Evolutionary conservation across 1,284 basidiomycete genomes (phyloP).

Genomic region (Ceratobasidium theobromae): DNA sequence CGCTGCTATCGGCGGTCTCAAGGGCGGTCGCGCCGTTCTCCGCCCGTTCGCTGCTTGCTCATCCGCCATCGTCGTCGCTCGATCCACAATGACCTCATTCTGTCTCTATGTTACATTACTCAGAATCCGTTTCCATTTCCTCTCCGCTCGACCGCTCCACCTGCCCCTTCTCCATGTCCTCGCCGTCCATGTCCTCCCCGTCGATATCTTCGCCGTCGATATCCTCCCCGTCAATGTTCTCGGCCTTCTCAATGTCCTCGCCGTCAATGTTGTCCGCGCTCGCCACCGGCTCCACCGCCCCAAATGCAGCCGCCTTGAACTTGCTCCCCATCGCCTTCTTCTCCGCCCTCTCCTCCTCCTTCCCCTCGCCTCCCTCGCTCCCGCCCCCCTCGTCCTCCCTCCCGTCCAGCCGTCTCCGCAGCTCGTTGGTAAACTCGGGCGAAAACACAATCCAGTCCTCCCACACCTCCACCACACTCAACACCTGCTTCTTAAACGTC

Average conservation of each 20-base stretch:
- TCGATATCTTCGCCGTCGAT: slow-evolving; percentile 52
- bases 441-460: slow-evolving; percentile 95
- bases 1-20: background rate
- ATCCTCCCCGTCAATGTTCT: slow-evolving; percentile 55
- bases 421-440: slow-evolving; percentile 72
- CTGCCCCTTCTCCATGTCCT: slow-evolving; percentile 46
- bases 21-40: background rate
- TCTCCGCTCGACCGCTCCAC: slow-evolving; percentile 3
- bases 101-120: background rate
- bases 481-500: slow-evolving; percentile 88
- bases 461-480: slow-evolving; percentile 86
- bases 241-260: slow-evolving; percentile 40
- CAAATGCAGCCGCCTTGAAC: slow-evolving; percentile 76
- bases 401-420: slow-evolving; percentile 74
- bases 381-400: slow-evolving; percentile 44
- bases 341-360: slow-evolving; percentile 38
- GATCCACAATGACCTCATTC: slow-evolving; percentile 8
- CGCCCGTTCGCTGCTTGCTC: slow-evolving; percentile 13
- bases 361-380: slow-evolving; percentile 39
- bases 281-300: slow-evolving; percentile 35
- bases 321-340: slow-evolving; percentile 50
- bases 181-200: slow-evolving; percentile 46
- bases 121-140: slow-evolving; percentile 13
- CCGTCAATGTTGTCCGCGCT: slow-evolving; percentile 40
- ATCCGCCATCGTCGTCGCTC: slow-evolving; percentile 21